phyloP scores from a whole-genome alignment of 805 yeast species.

The Myxozyma melibiosi region DNA sequence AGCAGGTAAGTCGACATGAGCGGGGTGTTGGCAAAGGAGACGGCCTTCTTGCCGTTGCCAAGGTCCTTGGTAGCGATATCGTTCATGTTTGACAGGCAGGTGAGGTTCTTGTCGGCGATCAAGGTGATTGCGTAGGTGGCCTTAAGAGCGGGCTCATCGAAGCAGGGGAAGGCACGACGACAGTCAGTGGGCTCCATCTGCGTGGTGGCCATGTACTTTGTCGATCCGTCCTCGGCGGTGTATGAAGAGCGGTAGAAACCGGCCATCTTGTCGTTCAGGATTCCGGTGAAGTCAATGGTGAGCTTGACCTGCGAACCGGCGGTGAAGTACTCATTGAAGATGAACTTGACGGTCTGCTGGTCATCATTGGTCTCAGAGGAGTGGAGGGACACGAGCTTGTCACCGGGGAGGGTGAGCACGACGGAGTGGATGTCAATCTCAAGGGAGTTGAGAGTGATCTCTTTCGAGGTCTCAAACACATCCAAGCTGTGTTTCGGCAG shows the following conservation, averaged over 20 bases:
- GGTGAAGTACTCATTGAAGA: slow-evolving; percentile 49
- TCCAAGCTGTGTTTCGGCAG: slow-evolving; percentile 40
- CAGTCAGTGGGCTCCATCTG: slow-evolving; percentile 80
- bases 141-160: slow-evolving; percentile 71
- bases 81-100: slow-evolving; percentile 71
- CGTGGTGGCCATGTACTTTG: slow-evolving; percentile 62
- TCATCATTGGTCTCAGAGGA: slow-evolving; percentile 48
- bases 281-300: slow-evolving; percentile 57
- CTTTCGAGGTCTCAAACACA: slow-evolving; percentile 48
- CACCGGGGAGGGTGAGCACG: slow-evolving; percentile 40
- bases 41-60: slow-evolving; percentile 48
- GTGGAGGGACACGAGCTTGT: slow-evolving; percentile 35
- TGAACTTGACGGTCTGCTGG: slow-evolving; percentile 65
- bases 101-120: slow-evolving; percentile 53
- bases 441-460: slow-evolving; percentile 58
- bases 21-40: slow-evolving; percentile 65
- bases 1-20: slow-evolving; percentile 73
- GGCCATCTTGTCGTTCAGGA: slow-evolving; percentile 55
- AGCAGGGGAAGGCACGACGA: slow-evolving; percentile 75
- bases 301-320: slow-evolving; percentile 51
- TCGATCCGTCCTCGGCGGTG: slow-evolving; percentile 55
- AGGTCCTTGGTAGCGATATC: slow-evolving; percentile 47
- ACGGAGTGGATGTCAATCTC: slow-evolving; percentile 64
- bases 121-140: slow-evolving; percentile 64
- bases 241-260: slow-evolving; percentile 67